These are phyloP conservation scores for Pythium vanterpoolii DNA, from an alignment of 352 stramenopile species.

Conservation along the genomic window DNA sequence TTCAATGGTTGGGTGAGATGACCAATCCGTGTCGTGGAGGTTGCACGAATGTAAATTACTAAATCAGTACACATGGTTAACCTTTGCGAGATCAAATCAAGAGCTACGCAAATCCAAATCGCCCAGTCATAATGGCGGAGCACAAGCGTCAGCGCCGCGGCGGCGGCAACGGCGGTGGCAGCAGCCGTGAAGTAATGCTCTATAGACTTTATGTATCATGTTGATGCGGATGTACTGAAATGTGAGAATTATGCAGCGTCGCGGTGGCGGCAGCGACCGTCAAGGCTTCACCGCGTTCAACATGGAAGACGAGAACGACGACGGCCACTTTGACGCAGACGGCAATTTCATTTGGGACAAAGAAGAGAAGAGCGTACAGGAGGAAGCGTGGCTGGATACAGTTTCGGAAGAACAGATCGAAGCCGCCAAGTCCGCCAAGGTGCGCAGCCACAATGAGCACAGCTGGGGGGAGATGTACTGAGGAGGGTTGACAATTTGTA, in stretches of 20 bases:
- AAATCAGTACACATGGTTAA: slow-evolving; percentile 23
- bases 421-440: slow-evolving; percentile 53
- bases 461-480: neutral
- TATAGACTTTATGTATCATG: neutral
- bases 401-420: slow-evolving; percentile 75
- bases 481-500: neutral
- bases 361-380: slow-evolving; percentile 68
- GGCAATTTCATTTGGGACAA: slow-evolving; percentile 84
- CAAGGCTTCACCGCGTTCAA: slow-evolving; percentile 75
- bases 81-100: neutral
- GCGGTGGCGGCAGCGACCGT: slow-evolving; percentile 7
- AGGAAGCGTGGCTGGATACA: slow-evolving; percentile 79
- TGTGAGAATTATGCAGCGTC: slow-evolving; percentile 6
- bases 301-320: slow-evolving; percentile 83
- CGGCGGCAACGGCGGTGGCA: neutral
- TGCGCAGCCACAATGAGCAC: neutral
- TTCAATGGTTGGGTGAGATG: slow-evolving; percentile 24
- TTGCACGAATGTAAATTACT: slow-evolving; percentile 15
- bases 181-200: neutral
- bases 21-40: neutral
- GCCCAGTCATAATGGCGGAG: slow-evolving; percentile 8
- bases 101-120: neutral
- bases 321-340: slow-evolving; percentile 77
- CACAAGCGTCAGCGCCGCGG: slow-evolving; percentile 25
- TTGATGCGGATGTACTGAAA: slow-evolving; percentile 1